Evolutionary conservation across 2,329 filamentous ascomycete genomes (phyloP), one percentile per base, ranked within the genome.

Genomic region (Coleophoma eucalyptorum): DNA sequence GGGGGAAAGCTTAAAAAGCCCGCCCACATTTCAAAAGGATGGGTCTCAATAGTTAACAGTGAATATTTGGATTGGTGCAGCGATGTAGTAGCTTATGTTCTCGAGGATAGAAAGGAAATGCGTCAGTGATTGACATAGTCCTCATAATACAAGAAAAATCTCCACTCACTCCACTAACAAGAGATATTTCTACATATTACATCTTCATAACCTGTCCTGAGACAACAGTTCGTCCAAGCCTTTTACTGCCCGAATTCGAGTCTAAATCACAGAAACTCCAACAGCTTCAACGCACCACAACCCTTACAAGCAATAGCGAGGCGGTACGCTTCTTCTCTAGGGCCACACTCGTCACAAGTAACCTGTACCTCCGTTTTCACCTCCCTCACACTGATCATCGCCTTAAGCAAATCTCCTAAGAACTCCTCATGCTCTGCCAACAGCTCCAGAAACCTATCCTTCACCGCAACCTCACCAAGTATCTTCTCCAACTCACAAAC

Each of bases 341-440:
- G 50, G 15, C 58, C 59, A 52, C 59, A 61, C 5, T 59, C 50
- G 8, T 52, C 45, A 45, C 59, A 61, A 8, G 59, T 16, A 32
- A 44, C 16, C 21, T 44, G 26, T 18, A 32, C 42, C 10, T 43
- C 41, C 15, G 7, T 44, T 20, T 16, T 15, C 42, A 11, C 42
- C 12, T 26, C 20, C 19, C 11, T 46, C 10, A 49, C 58, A 49
- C 6, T 26, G 20, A 31, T 26, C 42, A 12, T 10, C 8, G 48
- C 33, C 4, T 18, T 16, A 15, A 56, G 41, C 1, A 62, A 51
- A 21, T 59, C 59, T 1, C 46, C 49, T 26, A 57, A 55, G 41
- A 62, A 63, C 4, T 58, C 59, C 4, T 32, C 26, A 6, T 54
- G 46, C 19, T 51, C 49, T 20, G 31, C 20, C 18, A 52, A 57